Evolutionary conservation across 306 rosid species (phyloP).

Genomic region (Macrotyloma uniflorum): DNA sequence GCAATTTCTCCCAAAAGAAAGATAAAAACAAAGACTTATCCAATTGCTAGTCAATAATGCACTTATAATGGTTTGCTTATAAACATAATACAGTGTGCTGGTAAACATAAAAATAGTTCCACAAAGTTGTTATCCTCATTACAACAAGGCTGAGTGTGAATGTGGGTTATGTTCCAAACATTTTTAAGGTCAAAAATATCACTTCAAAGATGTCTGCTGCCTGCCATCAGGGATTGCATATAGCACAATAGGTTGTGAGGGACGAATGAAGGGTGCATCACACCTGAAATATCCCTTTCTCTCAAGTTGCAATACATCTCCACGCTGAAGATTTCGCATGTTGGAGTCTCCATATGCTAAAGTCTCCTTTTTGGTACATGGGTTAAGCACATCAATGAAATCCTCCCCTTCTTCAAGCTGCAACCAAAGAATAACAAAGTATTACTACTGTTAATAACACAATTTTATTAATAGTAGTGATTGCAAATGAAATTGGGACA

Average conservation of each 20-base stretch:
- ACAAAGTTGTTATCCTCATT: constrained; percentile 28
- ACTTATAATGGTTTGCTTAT: constrained; percentile 5
- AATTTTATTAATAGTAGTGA: no score
- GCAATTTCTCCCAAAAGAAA: no score
- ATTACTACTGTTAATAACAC: not conserved
- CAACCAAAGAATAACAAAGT: constrained; percentile 37
- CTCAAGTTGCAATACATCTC: constrained; percentile 89
- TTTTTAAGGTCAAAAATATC: constrained; percentile 21
- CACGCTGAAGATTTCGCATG: constrained; percentile 73
- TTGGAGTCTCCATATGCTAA: constrained; percentile 84
- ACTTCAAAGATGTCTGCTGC: constrained; percentile 65
- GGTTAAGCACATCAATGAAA: constrained; percentile 73
- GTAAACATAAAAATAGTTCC: constrained; percentile 29
- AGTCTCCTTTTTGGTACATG: constrained; percentile 75
- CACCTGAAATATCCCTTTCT: constrained; percentile 94
- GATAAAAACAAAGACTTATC: not conserved
- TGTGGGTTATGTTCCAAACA: not conserved
- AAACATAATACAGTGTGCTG: constrained; percentile 23
- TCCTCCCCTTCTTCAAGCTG: constrained; percentile 96
- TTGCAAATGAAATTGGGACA: no score
- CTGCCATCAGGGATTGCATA: constrained; percentile 89
- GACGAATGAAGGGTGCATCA: constrained; percentile 71
- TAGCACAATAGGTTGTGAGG: constrained; percentile 75
- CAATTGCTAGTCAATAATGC: constrained; percentile 30
- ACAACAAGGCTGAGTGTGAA: not conserved